These are phyloP conservation scores for Paraconiothyrium sp. DNA, from an alignment of 2,329 filamentous ascomycete species.

Conservation along the genomic window DNA sequence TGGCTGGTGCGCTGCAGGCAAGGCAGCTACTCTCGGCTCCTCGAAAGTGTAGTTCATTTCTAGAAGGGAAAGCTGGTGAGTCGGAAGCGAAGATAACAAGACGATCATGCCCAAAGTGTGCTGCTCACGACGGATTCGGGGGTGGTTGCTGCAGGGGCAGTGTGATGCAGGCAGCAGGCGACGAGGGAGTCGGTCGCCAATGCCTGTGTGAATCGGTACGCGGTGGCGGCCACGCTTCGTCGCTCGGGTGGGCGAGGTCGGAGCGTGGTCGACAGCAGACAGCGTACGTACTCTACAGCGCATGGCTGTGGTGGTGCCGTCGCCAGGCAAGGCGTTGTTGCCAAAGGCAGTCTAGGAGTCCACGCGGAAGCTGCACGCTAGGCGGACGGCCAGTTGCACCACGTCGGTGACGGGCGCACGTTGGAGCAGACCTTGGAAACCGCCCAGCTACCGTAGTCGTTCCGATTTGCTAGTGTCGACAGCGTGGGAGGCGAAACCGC, in stretches of 20 bases:
- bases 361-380: conserved; percentile 30
- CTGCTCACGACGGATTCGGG: conserved; percentile 28
- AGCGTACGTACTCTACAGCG: conserved; percentile 26
- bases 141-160: conserved; percentile 30
- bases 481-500: conserved; percentile 17
- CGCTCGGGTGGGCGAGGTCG: conserved; percentile 17
- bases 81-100: conserved; percentile 15
- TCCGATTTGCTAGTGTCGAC: conserved; percentile 30
- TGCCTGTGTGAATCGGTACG: conserved; percentile 23
- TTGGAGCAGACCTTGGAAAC: conserved; percentile 30
- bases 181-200: conserved; percentile 29
- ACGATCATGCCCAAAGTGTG: conserved; percentile 30
- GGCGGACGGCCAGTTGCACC: conserved; percentile 23
- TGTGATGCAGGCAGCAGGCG: conserved; percentile 27
- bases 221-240: conserved; percentile 21
- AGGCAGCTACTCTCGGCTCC: conserved; percentile 24
- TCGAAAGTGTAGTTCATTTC: conserved; percentile 28
- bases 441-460: conserved; percentile 26
- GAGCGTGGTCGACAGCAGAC: conserved; percentile 17
- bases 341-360: conserved; percentile 23
- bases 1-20: conserved; percentile 25
- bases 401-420: conserved; percentile 21
- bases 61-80: conserved; percentile 28
- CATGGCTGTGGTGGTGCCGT: conserved; percentile 3
- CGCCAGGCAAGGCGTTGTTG: conserved; percentile 19